Conservation (phyloP, 2,329 filamentous ascomycete genomes). For the Karstenula rhodostoma region DNA sequence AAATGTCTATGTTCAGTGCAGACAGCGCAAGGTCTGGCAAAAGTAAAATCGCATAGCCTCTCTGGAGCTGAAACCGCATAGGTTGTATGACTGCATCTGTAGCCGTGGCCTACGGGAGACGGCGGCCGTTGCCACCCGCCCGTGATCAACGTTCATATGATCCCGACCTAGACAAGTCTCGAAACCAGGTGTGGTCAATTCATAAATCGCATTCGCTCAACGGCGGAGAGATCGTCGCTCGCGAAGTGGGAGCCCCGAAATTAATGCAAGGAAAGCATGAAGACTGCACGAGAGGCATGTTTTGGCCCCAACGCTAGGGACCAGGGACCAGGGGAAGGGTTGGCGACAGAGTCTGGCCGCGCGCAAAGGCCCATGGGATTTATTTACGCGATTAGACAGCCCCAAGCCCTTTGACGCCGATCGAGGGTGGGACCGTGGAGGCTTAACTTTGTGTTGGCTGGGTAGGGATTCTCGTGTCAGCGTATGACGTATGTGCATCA, state of each 20-base stretch:
- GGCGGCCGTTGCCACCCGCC: background rate
- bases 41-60: background rate
- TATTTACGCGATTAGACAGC: background rate
- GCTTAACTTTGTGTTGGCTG: background rate
- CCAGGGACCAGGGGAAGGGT: slow-evolving; percentile 1
- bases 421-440: background rate
- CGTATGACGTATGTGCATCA: slow-evolving; percentile 2
- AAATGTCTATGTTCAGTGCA: background rate
- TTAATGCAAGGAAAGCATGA: background rate
- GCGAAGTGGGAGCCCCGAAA: background rate
- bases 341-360: background rate
- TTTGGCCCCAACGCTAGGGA: slow-evolving; percentile 10
- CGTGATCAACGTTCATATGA: background rate
- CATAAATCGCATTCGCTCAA: slow-evolving; percentile 3
- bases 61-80: background rate
- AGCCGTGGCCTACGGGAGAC: slow-evolving; percentile 1
- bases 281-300: background rate
- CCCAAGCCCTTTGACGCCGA: background rate
- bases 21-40: background rate
- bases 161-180: background rate
- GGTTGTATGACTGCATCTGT: background rate
- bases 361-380: background rate
- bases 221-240: slow-evolving; percentile 1
- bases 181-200: slow-evolving; percentile 14
- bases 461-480: background rate